Conservation (phyloP, 805 yeast species). For the Wickerhamiella hasegawae region DNA sequence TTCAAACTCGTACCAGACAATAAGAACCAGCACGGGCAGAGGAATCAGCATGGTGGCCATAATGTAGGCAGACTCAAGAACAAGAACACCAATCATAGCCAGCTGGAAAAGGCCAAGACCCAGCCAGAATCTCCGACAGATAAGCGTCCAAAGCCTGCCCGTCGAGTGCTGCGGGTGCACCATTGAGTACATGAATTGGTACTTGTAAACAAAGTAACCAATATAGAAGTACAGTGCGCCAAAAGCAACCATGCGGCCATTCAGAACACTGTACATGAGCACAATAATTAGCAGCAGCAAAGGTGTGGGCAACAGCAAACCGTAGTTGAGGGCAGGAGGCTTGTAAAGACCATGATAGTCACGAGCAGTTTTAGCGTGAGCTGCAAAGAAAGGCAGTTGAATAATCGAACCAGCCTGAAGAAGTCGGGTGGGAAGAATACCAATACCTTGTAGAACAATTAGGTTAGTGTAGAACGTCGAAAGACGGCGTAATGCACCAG, state of each 20-base stretch:
- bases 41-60: conserved; percentile 62
- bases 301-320: conserved; percentile 83
- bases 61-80: conserved; percentile 62
- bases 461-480: conserved; percentile 84
- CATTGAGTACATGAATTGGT: conserved; percentile 76
- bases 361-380: conserved; percentile 63
- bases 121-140: conserved; percentile 63
- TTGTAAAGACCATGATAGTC: conserved; percentile 59
- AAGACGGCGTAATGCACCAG: conserved; percentile 61
- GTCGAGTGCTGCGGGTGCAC: conserved; percentile 95
- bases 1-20: conserved; percentile 66
- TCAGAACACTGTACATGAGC: conserved; percentile 73
- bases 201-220: conserved; percentile 82
- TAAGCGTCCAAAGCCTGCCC: conserved; percentile 89
- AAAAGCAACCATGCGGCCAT: conserved; percentile 71
- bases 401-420: conserved; percentile 64
- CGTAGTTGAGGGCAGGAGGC: conserved; percentile 88
- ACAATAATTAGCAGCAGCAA: conserved; percentile 71
- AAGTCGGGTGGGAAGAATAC: conserved; percentile 81
- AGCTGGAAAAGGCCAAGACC: conserved; percentile 76
- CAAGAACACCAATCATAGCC: conserved; percentile 84
- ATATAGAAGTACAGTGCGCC: conserved; percentile 71
- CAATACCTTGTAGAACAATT: conserved; percentile 62
- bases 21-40: conserved; percentile 51
- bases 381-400: conserved; percentile 51